Percentiles rank a stretch among this genome's conserved stretches.
Conservation (phyloP, 179 eudicot species). For the Dionaea muscipula region DNA sequence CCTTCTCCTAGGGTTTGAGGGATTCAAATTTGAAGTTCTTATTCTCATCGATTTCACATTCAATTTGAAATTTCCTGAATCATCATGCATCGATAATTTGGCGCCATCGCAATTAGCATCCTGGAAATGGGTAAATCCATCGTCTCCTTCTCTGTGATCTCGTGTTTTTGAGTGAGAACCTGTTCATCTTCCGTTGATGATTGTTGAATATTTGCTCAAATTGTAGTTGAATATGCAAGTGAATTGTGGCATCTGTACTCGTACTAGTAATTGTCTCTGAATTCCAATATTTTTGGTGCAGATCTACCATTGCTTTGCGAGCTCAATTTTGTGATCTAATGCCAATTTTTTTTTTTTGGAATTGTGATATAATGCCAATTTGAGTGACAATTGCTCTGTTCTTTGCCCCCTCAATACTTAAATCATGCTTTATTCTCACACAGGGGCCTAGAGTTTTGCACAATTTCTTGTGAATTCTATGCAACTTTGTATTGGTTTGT, state of each 20-base stretch:
- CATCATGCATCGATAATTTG: neutral
- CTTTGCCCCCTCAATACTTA: too few relatives aligned
- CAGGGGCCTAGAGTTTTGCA: too few relatives aligned
- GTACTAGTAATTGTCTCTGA: neutral
- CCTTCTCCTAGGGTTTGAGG: slow-evolving; percentile 17
- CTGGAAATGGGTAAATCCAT: slow-evolving; percentile 10
- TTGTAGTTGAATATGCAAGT: neutral
- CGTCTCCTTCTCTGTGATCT: too few relatives aligned
- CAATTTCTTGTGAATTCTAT: too few relatives aligned
- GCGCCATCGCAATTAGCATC: slow-evolving; percentile 9
- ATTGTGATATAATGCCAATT: neutral
- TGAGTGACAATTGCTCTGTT: too few relatives aligned
- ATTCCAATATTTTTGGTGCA: slow-evolving; percentile 3
- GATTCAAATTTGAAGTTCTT: slow-evolving; percentile 8
- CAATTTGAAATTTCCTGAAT: neutral
- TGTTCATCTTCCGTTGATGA: neutral
- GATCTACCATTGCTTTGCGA: slow-evolving; percentile 13
- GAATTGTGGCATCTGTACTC: neutral
- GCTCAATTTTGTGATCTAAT: slow-evolving; percentile 2
- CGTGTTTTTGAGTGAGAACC: neutral
- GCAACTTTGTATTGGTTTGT: too few relatives aligned
- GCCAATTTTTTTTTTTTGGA: neutral
- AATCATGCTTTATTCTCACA: too few relatives aligned
- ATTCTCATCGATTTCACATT: slow-evolving; percentile 1
- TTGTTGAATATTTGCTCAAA: neutral